These are phyloP conservation scores for Paecilomyces fulvus DNA, from an alignment of 2,329 filamentous ascomycete genomes.

Conservation along the genomic window DNA sequence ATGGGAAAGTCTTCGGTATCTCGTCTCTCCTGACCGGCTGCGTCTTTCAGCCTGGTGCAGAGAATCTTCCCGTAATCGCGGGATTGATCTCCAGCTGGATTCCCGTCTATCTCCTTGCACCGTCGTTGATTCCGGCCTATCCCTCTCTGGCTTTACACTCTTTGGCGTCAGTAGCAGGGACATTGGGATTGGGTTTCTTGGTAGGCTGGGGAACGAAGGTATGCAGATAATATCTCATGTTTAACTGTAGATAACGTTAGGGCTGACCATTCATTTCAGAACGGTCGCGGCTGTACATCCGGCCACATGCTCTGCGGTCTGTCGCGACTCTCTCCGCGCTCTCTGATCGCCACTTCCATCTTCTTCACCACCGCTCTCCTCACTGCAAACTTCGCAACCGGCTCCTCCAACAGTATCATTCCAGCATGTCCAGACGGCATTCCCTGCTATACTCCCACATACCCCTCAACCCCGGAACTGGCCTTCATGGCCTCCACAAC, in stretches of 20 bases:
- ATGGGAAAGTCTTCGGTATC: conserved; percentile 44
- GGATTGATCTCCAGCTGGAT: conserved; percentile 39
- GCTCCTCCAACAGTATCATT: conserved; percentile 25
- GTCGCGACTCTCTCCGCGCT: conserved; percentile 42
- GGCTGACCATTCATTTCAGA: conserved; percentile 18
- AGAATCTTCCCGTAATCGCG: conserved; percentile 37
- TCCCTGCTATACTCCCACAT: conserved; percentile 41
- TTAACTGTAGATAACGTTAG: not conserved
- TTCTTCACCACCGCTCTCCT: conserved; percentile 39
- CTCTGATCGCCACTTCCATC: conserved; percentile 37
- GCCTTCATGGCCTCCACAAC: conserved; percentile 26
- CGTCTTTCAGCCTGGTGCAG: conserved; percentile 31
- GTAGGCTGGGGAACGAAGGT: conserved; percentile 48
- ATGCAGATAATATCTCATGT: conserved; percentile 4
- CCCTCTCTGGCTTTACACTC: conserved; percentile 24
- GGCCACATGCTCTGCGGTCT: conserved; percentile 50
- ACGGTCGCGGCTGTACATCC: conserved; percentile 44
- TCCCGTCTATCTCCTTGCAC: conserved; percentile 34
- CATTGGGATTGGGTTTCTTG: conserved; percentile 35
- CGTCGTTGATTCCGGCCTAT: conserved; percentile 38
- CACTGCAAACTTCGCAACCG: conserved; percentile 29
- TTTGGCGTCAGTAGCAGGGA: conserved; percentile 27
- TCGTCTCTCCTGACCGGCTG: conserved; percentile 40
- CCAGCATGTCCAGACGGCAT: conserved; percentile 27
- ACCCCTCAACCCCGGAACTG: conserved; percentile 30